phyloP scores from a whole-genome alignment of 257 asterid genomes.

The Buddleja alternifolia region DNA sequence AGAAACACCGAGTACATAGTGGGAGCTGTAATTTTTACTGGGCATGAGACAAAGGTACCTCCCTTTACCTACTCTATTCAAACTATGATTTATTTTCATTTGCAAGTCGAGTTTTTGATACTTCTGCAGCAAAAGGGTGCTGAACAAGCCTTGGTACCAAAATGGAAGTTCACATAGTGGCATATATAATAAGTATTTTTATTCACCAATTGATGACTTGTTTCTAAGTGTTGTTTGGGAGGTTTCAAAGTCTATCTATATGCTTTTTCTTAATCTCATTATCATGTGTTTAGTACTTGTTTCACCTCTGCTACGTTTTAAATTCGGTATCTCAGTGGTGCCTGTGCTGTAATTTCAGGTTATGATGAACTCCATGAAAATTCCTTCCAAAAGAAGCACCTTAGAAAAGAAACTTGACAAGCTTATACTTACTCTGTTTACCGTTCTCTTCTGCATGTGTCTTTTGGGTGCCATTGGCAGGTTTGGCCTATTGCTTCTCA shows the following conservation, averaged over 20 bases:
- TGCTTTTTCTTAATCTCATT: constrained; percentile 15
- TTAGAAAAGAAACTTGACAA: constrained; percentile 98
- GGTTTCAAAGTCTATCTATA: not conserved
- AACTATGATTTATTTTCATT: no score
- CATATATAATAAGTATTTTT: no score
- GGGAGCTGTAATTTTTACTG: constrained; percentile 91
- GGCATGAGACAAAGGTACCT: constrained; percentile 96
- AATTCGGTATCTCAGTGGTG: constrained; percentile 25
- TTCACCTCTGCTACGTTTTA: not conserved
- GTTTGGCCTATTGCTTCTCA: constrained; percentile 44
- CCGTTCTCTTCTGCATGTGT: constrained; percentile 91
- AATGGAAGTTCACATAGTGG: no score
- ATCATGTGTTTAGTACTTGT: constrained; percentile 11
- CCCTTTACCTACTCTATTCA: constrained; percentile 12
- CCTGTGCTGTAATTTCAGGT: constrained; percentile 58
- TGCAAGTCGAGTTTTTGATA: no score
- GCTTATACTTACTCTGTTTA: constrained; percentile 84
- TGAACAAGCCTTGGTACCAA: no score
- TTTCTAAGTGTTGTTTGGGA: no score
- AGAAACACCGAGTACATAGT: constrained; percentile 86
- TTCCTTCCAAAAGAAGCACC: constrained; percentile 98
- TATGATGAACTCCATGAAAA: constrained; percentile 99
- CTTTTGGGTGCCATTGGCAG: constrained; percentile 98
- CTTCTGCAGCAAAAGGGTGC: no score
- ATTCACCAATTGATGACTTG: no score